A percentile compares a stretch with the other conserved stretches of the same genome.
Evolutionary conservation across 148 eudicot genomes (phyloP).

Genomic region (Bassia scoparia): DNA sequence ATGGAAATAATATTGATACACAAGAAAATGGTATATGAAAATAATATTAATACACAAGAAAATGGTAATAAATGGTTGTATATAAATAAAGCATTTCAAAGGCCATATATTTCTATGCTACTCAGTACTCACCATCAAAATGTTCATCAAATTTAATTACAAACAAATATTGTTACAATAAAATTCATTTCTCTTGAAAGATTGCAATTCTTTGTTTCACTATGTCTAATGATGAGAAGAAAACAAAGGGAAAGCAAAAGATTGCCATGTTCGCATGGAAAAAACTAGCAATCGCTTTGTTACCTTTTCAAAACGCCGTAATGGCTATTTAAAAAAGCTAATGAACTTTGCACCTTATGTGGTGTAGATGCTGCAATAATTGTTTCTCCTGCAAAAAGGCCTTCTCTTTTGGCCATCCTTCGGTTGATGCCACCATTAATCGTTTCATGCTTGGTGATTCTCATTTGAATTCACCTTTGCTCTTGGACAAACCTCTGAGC

Average conservation of each 20-base stretch:
- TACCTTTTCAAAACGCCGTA: conserved; percentile 29
- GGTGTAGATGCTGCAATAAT: conserved; percentile 4
- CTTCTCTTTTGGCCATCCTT: conserved; percentile 29
- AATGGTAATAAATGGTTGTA: too few relatives aligned
- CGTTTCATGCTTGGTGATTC: background rate
- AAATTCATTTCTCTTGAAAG: background rate
- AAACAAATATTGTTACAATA: background rate
- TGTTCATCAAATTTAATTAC: too few relatives aligned
- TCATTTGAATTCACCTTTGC: background rate
- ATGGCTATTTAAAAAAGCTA: conserved; percentile 27
- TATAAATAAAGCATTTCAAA: too few relatives aligned
- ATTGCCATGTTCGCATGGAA: conserved; percentile 17
- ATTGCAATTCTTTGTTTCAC: background rate
- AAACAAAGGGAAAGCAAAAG: conserved; percentile 22
- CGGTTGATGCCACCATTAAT: conserved; percentile 14
- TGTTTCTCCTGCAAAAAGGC: conserved; percentile 23
- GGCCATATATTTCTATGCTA: too few relatives aligned
- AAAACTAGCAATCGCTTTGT: conserved; percentile 21
- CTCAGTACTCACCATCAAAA: too few relatives aligned
- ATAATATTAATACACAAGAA: too few relatives aligned
- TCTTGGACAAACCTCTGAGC: background rate
- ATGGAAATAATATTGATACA: too few relatives aligned
- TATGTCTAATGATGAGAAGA: conserved; percentile 4
- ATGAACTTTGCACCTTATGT: conserved; percentile 30
- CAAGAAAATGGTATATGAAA: too few relatives aligned